Percentiles rank a stretch among this genome's conserved stretches.
Conservation (phyloP, 23 red algal species). For the Pyropia yezoensis region DNA sequence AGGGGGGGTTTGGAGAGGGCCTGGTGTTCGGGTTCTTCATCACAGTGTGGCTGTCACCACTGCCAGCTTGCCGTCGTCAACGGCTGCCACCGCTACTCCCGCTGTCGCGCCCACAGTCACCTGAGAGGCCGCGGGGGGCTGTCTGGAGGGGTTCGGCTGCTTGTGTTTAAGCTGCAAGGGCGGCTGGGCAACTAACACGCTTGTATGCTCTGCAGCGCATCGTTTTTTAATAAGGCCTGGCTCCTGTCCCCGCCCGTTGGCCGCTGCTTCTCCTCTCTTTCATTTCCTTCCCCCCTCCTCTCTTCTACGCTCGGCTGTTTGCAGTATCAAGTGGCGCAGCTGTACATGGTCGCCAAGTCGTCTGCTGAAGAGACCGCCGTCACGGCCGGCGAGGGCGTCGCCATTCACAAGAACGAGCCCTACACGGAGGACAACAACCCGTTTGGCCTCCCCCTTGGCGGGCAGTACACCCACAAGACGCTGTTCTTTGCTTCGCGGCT, state of each 20-base stretch:
- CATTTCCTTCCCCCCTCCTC: background rate
- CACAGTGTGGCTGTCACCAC: no score
- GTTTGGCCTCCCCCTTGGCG: conserved; percentile 61
- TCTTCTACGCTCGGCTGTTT: conserved; percentile 4
- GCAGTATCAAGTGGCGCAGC: conserved; percentile 44
- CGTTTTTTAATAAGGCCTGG: background rate
- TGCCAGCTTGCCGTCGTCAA: no score
- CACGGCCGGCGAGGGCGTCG: conserved; percentile 60
- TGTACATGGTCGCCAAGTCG: conserved; percentile 90
- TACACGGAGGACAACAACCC: conserved; percentile 46
- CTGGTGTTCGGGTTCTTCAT: no score
- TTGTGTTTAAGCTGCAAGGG: no score
- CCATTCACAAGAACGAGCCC: conserved; percentile 65
- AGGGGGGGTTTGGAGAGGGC: background rate
- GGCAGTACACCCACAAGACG: conserved; percentile 61
- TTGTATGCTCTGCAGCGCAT: background rate
- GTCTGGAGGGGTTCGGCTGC: no score
- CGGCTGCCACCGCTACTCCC: no score
- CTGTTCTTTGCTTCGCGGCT: conserved; percentile 62
- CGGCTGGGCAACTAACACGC: conserved; percentile 3
- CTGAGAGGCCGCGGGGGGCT: no score
- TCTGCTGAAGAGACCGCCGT: conserved; percentile 65
- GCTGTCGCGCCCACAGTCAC: no score
- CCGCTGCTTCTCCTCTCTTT: background rate
- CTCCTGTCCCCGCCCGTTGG: background rate